Evolutionary conservation across 1,284 basidiomycete genomes (phyloP), one percentile per base, ranked within the genome.

Genomic region (Cerrena zonata): DNA sequence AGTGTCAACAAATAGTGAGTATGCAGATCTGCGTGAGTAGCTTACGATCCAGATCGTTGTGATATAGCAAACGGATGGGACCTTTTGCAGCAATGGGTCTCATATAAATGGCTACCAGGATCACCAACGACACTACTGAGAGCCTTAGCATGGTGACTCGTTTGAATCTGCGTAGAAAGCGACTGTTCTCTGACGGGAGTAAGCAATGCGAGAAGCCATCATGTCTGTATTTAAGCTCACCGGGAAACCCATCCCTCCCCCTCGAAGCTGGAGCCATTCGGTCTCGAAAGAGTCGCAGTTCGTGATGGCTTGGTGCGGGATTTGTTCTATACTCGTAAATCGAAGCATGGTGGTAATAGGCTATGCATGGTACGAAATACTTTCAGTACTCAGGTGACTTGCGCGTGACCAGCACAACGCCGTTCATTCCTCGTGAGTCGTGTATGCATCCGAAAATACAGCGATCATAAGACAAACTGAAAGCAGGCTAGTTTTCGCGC

Each of bases 11-110:
- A 4, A 24, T 11, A n/a, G 5, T 21, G 21, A 15, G 3, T 23
- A 40, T n/a, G n/a, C 19, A 5, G 22, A 40, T 25, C 10, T 4
- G 18, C 11, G 1, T 25, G n/a, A 46, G 23, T 12, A 12, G 45
- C 61, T 37, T 49, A 62, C 64, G 34, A 39, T 66, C 53, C 2
- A 66, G 53, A 47, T 65, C 63, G 48, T 66, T 65, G 54, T 61
- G 57, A 41, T 62, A 63, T 2, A 65, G 45, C n/a, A 66, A 34
- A 15, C 30, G 30, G 15, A 34, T 34, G 15, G 30, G 30, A 15
- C 30, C 30, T 7, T 34, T 34, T 7, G 30, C 30, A 7, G 30
- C 15, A 15, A 34, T 15, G 30, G 30, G 30, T 7, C 30, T 7
- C 30, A 34, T 7, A 15, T 34, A 34, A 7, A 34, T 34, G 30